Evolutionary conservation across 352 stramenopile genomes (phyloP).

Genomic region (Paralagenidium karlingii): DNA sequence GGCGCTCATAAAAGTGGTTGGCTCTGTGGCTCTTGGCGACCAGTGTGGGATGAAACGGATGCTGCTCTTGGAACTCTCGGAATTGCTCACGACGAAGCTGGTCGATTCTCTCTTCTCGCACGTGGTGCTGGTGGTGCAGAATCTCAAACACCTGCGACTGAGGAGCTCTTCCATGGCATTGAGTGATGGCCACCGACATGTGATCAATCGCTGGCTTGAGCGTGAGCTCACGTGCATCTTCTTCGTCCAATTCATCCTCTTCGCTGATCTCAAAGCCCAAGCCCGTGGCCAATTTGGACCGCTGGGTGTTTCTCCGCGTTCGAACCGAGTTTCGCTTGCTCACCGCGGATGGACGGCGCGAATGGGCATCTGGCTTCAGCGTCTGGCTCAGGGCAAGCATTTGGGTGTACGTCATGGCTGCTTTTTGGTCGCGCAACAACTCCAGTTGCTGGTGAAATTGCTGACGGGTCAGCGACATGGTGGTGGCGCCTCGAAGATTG

Average conservation of each 20-base stretch:
- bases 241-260: slow-evolving; percentile 9
- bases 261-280: slow-evolving; percentile 6
- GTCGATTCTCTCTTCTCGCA: slow-evolving; percentile 21
- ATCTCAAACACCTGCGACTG: slow-evolving; percentile 47
- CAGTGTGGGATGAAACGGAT: slow-evolving; percentile 53
- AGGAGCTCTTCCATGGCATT: slow-evolving; percentile 43
- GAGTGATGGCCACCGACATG: slow-evolving; percentile 45
- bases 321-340: too few relatives aligned
- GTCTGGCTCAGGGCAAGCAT: slow-evolving; percentile 52
- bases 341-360: too few relatives aligned
- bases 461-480: slow-evolving; percentile 20
- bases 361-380: too few relatives aligned
- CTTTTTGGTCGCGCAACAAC: slow-evolving; percentile 41
- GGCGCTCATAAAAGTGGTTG: too few relatives aligned
- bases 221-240: slow-evolving; percentile 40
- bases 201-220: slow-evolving; percentile 56
- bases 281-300: slow-evolving; percentile 23
- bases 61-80: slow-evolving; percentile 35
- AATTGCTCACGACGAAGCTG: slow-evolving; percentile 35
- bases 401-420: slow-evolving; percentile 55
- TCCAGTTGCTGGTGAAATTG: slow-evolving; percentile 44
- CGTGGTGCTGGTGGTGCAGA: slow-evolving; percentile 65
- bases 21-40: slow-evolving; percentile 28
- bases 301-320: too few relatives aligned
- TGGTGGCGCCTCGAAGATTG: slow-evolving; percentile 36